phyloP scores from a whole-genome alignment of 345 rosid genomes.

The Pistacia vera region DNA sequence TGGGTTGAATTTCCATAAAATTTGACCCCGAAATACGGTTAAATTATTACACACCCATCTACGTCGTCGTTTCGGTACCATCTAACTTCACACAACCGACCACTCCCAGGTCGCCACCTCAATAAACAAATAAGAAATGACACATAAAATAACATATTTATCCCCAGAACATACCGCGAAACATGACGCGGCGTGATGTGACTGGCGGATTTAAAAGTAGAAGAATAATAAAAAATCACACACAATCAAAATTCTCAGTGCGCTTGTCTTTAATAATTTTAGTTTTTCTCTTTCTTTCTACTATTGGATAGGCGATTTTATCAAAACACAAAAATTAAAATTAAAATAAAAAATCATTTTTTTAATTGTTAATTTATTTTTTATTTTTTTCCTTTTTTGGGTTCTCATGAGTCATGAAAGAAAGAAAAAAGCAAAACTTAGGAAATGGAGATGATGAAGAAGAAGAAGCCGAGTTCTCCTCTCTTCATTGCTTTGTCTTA shows the following conservation, averaged over 20 bases:
- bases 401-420: neutral
- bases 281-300: constrained; percentile 19
- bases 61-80: constrained; percentile 8
- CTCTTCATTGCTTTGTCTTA: neutral
- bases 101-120: constrained; percentile 33
- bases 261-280: constrained; percentile 28
- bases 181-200: constrained; percentile 27
- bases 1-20: constrained; percentile 64
- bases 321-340: constrained; percentile 22
- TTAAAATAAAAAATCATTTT: neutral
- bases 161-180: neutral
- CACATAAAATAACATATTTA: neutral
- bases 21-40: constrained; percentile 43
- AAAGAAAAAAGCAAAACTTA: constrained; percentile 22
- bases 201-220: constrained; percentile 29
- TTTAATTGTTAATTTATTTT: neutral
- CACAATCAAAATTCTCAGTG: constrained; percentile 28
- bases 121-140: neutral
- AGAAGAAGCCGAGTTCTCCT: constrained; percentile 17
- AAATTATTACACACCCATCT: constrained; percentile 29
- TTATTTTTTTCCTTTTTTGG: neutral
- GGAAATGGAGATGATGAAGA: constrained; percentile 21
- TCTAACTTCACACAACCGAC: neutral
- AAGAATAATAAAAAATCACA: constrained; percentile 22
- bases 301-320: constrained; percentile 55